Percentiles rank a stretch among this genome's conserved stretches.
Conservation (phyloP, 208 protist genomes). For the Trypanosoma caninum region DNA sequence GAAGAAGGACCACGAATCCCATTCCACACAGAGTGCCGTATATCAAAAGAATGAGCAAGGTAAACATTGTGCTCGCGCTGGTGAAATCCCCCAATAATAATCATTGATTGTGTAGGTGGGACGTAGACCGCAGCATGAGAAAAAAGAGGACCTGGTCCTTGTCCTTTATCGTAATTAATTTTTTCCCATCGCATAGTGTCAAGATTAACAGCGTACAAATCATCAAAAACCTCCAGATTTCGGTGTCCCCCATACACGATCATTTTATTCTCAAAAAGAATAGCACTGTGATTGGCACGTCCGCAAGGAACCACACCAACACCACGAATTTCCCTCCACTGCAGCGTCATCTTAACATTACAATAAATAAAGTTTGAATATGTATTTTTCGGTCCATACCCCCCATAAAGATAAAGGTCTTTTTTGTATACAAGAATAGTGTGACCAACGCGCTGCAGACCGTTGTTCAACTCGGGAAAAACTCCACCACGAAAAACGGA, state of each 20-base stretch:
- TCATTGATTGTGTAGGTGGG: constrained; percentile 50
- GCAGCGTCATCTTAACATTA: constrained; percentile 73
- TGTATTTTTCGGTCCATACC: constrained; percentile 56
- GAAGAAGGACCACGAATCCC: constrained; percentile 60
- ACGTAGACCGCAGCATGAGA: constrained; percentile 75
- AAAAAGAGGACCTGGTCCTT: constrained; percentile 78
- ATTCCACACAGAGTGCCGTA: constrained; percentile 75
- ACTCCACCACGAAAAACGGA: constrained; percentile 46
- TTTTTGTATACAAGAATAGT: constrained; percentile 67
- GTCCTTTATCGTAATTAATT: constrained; percentile 51
- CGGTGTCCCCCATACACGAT: constrained; percentile 80
- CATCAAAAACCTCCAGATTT: constrained; percentile 76
- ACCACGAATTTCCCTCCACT: constrained; percentile 76
- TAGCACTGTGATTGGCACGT: constrained; percentile 70
- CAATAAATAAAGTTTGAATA: constrained; percentile 65
- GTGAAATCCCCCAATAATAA: constrained; percentile 85
- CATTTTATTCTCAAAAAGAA: constrained; percentile 66
- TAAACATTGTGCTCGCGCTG: constrained; percentile 81
- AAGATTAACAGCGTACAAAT: constrained; percentile 71
- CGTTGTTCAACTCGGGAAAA: constrained; percentile 64
- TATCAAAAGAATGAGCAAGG: constrained; percentile 78
- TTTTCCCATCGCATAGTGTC: constrained; percentile 68
- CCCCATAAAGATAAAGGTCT: constrained; percentile 80
- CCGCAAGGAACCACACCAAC: constrained; percentile 69
- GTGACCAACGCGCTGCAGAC: constrained; percentile 75